phyloP scores from a whole-genome alignment of 352 stramenopile genomes.

The Phytopythium mirpurense region DNA sequence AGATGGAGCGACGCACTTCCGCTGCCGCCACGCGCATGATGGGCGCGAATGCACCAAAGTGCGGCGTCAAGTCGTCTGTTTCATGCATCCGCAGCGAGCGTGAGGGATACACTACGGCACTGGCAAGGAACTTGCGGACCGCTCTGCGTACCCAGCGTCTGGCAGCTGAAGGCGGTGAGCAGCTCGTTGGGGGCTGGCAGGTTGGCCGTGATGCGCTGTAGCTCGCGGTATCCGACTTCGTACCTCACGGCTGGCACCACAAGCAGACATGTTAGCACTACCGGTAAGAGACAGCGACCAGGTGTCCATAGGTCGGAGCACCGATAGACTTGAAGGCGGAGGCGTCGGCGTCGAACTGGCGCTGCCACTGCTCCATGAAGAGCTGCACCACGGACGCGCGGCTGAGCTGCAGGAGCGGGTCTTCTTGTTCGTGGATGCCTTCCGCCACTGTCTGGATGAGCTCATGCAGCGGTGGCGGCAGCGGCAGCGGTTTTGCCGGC shows the following conservation, averaged over 20 bases:
- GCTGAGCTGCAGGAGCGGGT: constrained; percentile 46
- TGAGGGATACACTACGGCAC: too few species aligned
- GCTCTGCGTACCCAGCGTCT: constrained; percentile 27
- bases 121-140: background rate
- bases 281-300: too few species aligned
- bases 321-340: constrained; percentile 60
- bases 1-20: constrained; percentile 42
- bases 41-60: constrained; percentile 49
- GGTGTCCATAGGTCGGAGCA: constrained; percentile 12
- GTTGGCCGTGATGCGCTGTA: constrained; percentile 51
- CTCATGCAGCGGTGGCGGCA: constrained; percentile 37
- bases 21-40: constrained; percentile 37
- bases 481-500: background rate
- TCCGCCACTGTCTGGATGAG: constrained; percentile 49
- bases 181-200: constrained; percentile 52
- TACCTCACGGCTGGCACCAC: constrained; percentile 40
- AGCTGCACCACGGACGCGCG: constrained; percentile 44
- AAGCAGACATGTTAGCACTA: background rate
- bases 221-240: constrained; percentile 57
- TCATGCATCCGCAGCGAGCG: too few species aligned
- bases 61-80: constrained; percentile 43
- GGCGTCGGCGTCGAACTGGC: constrained; percentile 44
- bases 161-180: constrained; percentile 51
- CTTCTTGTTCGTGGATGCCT: constrained; percentile 27
- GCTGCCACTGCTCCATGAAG: constrained; percentile 61